Percentiles rank a stretch among this genome's conserved stretches.
Conservation (phyloP, 805 yeast genomes). For the Saturnispora sekii region DNA sequence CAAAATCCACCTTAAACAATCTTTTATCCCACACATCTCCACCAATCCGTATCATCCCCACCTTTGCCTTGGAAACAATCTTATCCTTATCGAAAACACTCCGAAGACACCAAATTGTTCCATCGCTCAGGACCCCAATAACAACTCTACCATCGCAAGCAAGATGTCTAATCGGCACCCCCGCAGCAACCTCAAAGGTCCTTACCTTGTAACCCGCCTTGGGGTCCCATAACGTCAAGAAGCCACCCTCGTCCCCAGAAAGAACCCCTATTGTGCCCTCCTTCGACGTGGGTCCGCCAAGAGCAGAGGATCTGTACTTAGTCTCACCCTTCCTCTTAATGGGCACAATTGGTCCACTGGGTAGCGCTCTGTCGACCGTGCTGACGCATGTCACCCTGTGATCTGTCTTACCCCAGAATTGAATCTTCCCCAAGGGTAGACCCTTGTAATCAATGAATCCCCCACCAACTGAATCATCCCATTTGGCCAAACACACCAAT, state of each 20-base stretch:
- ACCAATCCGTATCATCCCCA: conserved; percentile 7
- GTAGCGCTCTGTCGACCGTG: conserved; percentile 4
- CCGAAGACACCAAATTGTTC: conserved; percentile 18
- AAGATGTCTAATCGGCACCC: conserved; percentile 14
- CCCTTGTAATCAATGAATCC: conserved; percentile 18
- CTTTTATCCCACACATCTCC: conserved; percentile 8
- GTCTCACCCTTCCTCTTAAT: too few species aligned
- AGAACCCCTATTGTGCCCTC: conserved; percentile 23
- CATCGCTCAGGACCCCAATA: conserved; percentile 17
- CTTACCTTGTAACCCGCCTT: conserved; percentile 13
- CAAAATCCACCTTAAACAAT: conserved; percentile 25
- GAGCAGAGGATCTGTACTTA: too few species aligned
- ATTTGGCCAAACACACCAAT: conserved; percentile 24
- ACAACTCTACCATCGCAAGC: conserved; percentile 24
- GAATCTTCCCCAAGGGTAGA: conserved; percentile 9
- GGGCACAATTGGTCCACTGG: too few species aligned
- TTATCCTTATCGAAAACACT: conserved; percentile 11
- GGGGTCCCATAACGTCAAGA: conserved; percentile 26
- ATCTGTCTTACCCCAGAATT: conserved; percentile 8
- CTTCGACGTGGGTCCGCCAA: too few species aligned
- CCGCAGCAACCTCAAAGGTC: not conserved
- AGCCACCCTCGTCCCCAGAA: conserved; percentile 25
- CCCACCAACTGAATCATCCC: conserved; percentile 27
- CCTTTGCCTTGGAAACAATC: not conserved
- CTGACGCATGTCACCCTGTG: conserved; percentile 8